Evolutionary conservation across 176 grass and related monocot species (phyloP).

Genomic region (Oryza nivara): DNA sequence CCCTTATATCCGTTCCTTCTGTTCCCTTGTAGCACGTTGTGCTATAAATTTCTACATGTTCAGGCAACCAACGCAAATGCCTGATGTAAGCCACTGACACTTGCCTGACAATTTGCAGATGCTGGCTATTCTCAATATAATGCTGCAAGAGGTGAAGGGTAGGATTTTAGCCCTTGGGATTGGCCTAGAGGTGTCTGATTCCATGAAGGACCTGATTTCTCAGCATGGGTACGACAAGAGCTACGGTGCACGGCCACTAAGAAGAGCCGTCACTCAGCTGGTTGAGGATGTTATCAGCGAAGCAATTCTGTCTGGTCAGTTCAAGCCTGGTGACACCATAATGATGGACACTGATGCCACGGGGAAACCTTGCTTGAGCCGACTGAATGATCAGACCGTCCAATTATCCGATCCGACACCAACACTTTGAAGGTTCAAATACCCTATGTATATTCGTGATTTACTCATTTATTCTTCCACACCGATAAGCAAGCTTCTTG

Average conservation of each 20-base stretch:
- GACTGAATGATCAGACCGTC: conserved; percentile 56
- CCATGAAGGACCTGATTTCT: conserved; percentile 67
- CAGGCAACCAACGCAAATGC: background rate
- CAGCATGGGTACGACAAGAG: conserved; percentile 78
- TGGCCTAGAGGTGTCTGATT: conserved; percentile 67
- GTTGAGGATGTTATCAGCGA: conserved; percentile 89
- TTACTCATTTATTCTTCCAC: conserved; percentile 36
- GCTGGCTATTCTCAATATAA: conserved; percentile 82
- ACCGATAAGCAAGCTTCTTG: conserved; percentile 34
- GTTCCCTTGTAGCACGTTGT: background rate
- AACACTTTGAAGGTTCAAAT: conserved; percentile 39
- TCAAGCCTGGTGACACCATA: conserved; percentile 75
- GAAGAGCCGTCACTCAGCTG: conserved; percentile 73
- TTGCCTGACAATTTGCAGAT: conserved; percentile 53
- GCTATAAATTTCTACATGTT: background rate
- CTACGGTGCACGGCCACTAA: conserved; percentile 79
- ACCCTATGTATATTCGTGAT: conserved; percentile 26
- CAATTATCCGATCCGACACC: conserved; percentile 70
- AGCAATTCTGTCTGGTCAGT: conserved; percentile 83
- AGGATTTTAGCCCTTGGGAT: conserved; percentile 71
- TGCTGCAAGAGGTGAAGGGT: conserved; percentile 76
- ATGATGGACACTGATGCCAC: conserved; percentile 69
- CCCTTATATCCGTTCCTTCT: background rate
- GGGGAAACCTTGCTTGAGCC: conserved; percentile 72
- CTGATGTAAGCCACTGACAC: conserved; percentile 24